Conservation (phyloP, 306 rosid species). For the Castanea crenata region DNA sequence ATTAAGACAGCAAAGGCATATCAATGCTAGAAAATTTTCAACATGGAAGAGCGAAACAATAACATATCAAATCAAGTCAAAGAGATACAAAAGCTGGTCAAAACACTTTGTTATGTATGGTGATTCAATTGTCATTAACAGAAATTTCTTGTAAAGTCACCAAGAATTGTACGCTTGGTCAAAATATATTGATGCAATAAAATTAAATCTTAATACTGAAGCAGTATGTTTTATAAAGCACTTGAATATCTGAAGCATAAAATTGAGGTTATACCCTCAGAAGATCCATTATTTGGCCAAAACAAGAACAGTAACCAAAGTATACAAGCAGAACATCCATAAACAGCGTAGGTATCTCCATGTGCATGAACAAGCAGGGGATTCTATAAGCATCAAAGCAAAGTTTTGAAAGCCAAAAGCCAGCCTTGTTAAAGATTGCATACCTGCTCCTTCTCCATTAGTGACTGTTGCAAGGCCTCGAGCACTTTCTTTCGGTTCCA, state of each 20-base stretch:
- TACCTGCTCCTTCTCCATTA: slow-evolving; percentile 93
- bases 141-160: too few relatives aligned
- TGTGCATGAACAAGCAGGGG: slow-evolving; percentile 2
- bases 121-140: too few relatives aligned
- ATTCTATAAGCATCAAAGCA: background rate
- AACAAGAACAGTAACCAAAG: background rate
- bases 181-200: too few relatives aligned
- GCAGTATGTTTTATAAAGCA: background rate
- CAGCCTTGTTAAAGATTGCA: background rate
- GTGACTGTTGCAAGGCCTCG: slow-evolving; percentile 80
- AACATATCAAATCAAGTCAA: too few relatives aligned
- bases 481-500: slow-evolving; percentile 84
- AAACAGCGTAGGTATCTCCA: slow-evolving; percentile 8
- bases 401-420: slow-evolving; percentile 3
- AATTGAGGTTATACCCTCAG: background rate
- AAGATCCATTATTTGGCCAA: slow-evolving; percentile 10
- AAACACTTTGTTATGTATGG: too few relatives aligned
- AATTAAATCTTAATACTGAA: too few relatives aligned
- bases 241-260: background rate
- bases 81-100: too few relatives aligned
- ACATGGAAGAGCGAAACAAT: too few relatives aligned
- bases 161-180: too few relatives aligned
- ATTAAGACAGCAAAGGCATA: too few relatives aligned
- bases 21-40: too few relatives aligned
- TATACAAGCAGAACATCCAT: slow-evolving; percentile 19